Conservation (phyloP, 2,329 filamentous ascomycete genomes). For the Scedosporium boydii region DNA sequence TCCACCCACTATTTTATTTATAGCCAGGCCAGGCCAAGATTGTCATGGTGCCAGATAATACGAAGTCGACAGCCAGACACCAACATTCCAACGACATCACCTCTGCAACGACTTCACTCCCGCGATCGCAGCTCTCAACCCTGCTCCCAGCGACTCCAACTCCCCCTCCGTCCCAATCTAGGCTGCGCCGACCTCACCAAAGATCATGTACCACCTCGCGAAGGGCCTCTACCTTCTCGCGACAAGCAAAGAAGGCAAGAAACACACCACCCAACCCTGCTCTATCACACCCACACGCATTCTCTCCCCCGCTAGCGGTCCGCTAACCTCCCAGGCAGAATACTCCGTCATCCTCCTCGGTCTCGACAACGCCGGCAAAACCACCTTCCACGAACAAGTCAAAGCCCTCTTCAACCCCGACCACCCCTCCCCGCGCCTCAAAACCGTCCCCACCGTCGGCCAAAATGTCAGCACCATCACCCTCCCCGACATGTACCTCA, state of each 20-base stretch:
- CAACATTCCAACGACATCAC: neutral
- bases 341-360: constrained; percentile 96
- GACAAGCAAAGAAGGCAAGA: constrained; percentile 86
- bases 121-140: neutral
- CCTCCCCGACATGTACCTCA: constrained; percentile 90
- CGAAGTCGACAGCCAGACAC: neutral
- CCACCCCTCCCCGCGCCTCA: constrained; percentile 54
- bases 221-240: constrained; percentile 93
- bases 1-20: too few relatives aligned
- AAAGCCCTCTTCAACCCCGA: constrained; percentile 72
- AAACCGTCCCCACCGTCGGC: constrained; percentile 92
- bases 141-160: neutral
- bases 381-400: constrained; percentile 93
- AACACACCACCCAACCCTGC: neutral
- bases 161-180: neutral
- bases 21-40: too few relatives aligned
- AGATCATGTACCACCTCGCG: constrained; percentile 82
- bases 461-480: constrained; percentile 92
- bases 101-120: neutral
- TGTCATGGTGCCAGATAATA: too few relatives aligned
- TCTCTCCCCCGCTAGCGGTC: constrained; percentile 6
- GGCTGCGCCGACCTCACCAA: neutral
- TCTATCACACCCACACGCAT: constrained; percentile 8
- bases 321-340: constrained; percentile 42
- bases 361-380: constrained; percentile 97